Conservation (phyloP, 306 rosid species). For the Ziziphus jujuba region DNA sequence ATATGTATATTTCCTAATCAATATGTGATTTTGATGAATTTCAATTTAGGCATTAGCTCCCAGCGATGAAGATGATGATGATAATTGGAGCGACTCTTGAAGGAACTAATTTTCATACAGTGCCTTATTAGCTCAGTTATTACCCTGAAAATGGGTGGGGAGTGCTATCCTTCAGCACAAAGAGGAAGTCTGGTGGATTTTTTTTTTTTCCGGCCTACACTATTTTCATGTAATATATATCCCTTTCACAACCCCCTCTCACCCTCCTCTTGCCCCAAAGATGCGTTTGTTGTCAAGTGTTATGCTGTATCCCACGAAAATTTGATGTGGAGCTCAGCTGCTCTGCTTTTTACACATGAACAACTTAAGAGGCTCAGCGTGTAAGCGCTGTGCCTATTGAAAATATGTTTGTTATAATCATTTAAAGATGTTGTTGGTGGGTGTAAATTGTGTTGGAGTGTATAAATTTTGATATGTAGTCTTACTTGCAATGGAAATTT, state of each 20-base stretch:
- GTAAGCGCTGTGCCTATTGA: slow-evolving; percentile 39
- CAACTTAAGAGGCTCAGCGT: slow-evolving; percentile 32
- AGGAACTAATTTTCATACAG: slow-evolving; percentile 11
- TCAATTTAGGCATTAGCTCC: slow-evolving; percentile 75
- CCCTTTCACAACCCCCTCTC: slow-evolving; percentile 1
- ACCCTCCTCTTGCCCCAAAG: slow-evolving; percentile 7
- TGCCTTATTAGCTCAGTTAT: slow-evolving; percentile 10
- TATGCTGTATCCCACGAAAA: slow-evolving; percentile 11
- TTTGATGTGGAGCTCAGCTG: slow-evolving; percentile 28
- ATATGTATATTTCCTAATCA: neutral
- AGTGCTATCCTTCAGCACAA: slow-evolving; percentile 16
- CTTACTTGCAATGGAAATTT: slow-evolving; percentile 37
- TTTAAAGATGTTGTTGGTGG: slow-evolving; percentile 25
- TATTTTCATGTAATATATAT: slow-evolving; percentile 40
- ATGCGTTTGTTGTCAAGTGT: slow-evolving; percentile 16
- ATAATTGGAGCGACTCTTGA: slow-evolving; percentile 84
- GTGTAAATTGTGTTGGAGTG: slow-evolving; percentile 58
- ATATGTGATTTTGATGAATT: neutral
- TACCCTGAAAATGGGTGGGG: slow-evolving; percentile 22
- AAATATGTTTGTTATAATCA: slow-evolving; percentile 18
- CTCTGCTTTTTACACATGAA: slow-evolving; percentile 18
- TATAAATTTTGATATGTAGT: slow-evolving; percentile 36
- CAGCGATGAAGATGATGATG: slow-evolving; percentile 82
- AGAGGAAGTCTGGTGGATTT: slow-evolving; percentile 23
- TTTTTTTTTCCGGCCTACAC: slow-evolving; percentile 25